phyloP scores from a whole-genome alignment of 1,284 basidiomycete species.

The Pascua guehoae region DNA sequence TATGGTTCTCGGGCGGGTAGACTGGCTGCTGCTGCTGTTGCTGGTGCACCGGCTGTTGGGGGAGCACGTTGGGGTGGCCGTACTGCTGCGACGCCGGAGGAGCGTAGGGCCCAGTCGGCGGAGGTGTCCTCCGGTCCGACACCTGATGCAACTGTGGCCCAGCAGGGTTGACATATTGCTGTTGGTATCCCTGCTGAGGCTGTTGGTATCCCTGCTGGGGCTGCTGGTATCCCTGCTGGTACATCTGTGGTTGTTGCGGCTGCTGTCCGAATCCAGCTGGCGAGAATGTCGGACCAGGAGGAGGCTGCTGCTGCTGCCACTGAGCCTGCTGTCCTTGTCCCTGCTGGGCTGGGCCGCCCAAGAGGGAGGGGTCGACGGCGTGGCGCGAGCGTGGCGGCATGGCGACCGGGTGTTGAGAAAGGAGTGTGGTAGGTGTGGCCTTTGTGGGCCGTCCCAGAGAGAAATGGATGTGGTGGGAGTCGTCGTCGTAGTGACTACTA shows the following conservation, averaged over 20 bases:
- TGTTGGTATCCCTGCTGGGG: slow-evolving; percentile 6
- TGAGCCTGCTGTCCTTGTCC: slow-evolving; percentile 16
- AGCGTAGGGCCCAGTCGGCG: slow-evolving; percentile 31
- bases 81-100: slow-evolving; percentile 13
- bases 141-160: slow-evolving; percentile 32
- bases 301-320: slow-evolving; percentile 27
- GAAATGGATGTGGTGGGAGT: no score
- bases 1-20: slow-evolving; percentile 47
- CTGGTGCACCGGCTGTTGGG: slow-evolving; percentile 2
- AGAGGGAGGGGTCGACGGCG: slow-evolving; percentile 47
- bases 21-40: slow-evolving; percentile 26
- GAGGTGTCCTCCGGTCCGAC: slow-evolving; percentile 20
- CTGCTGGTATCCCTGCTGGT: slow-evolving; percentile 8
- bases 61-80: background rate
- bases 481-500: background rate
- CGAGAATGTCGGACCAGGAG: slow-evolving; percentile 6
- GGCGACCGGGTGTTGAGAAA: background rate
- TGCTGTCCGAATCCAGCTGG: slow-evolving; percentile 11
- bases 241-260: slow-evolving; percentile 8
- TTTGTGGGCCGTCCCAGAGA: no score
- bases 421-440: background rate
- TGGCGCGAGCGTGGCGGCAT: slow-evolving; percentile 48
- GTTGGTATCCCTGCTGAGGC: slow-evolving; percentile 7
- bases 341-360: slow-evolving; percentile 17
- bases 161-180: slow-evolving; percentile 12